Base-by-base conservation (phyloP, 495 filamentous ascomycete species). In the Lentithecium fluviatile region DNA sequence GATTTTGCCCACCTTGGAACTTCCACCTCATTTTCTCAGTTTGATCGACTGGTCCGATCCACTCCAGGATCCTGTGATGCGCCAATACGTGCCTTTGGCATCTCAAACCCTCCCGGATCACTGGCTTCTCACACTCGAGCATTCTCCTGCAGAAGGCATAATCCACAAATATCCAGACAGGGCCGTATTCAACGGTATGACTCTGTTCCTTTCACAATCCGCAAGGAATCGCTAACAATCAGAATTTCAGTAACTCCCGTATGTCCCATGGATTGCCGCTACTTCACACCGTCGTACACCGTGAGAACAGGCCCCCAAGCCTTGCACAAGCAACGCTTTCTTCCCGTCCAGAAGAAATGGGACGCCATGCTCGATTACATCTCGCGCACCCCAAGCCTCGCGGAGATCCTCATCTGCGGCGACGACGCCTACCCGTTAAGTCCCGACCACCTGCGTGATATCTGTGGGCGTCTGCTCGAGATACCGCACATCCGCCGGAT, bases 91-190 rank as follows among this genome's bases (percentile, higher is more conserved):
- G 20, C 79, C 80, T 0, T 66, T 80, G 57, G 72, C 69, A 34
- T 81, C 80, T 6, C 56, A 73, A 20, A 78, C 81, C 69, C 52
- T 76, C 10, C 68, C 71, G 1, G 77, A 83, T 52, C 82, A 83
- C 51, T 78, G 76, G 0, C 73, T 67, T 21, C 36, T 69, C 5
- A 52, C 25, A 2, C 52, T 69, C n/a, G 67, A 69, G 1, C 77
- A 83, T 57, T 74, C 69, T 12, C 65, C 53, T 13, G 76, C 78
- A 47, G 64, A 65, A 5, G 79, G 76, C 0, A 54, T 83, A 15
- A 79, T 84, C 13, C 80, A 83, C 67, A 73, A 80, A 19, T 84
- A 84, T 64, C 73, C 77, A 0, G 81, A 83, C 54, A 83, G 82
- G 60, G 80, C 75, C 20, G 70, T 83, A 2, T 79, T 84, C 51